Base-by-base conservation (phyloP, 169 alveolate species). In the Cystoisospora suis region DNA sequence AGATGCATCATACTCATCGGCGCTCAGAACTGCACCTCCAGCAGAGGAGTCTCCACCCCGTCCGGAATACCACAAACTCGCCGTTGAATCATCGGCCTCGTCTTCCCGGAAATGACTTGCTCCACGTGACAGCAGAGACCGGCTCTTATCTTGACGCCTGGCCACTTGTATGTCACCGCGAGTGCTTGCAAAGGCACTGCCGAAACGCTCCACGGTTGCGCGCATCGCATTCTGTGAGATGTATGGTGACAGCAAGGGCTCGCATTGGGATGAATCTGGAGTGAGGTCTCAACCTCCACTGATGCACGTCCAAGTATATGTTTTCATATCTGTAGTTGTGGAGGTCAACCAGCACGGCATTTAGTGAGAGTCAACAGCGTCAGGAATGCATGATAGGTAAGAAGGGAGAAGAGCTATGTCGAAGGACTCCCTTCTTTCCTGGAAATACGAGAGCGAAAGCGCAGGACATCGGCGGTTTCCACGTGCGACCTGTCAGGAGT, bases 121-220 rank as follows among this genome's bases (percentile, higher is more conserved):
- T 20, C 75, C 42, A 9, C 61, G 61, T 20, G 20, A 20, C 20
- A 49, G 61, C 61, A 9, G 61, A 49, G n/a, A 20, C 61, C 20
- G 61, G 61, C 61, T 49, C n/a, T 20, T 49, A 20, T 20, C 42
- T 27, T 27, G 75, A n/a, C 20, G 75, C 36, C n/a, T 5, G 29
- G 42, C 29, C 7, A 9, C 65, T 53, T 23, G 29, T 53, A 23
- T 23, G 65, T 53, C 29, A 12, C 29, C 65, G 12, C 65, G 12
- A 23, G 29, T 53, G 65, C 65, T 15, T 12, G 65, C 65, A 53
- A 53, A 23, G 29, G n/a, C 40, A 36, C 44, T 44, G 9, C 77
- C 77, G 85, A 40, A 44, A 20, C 69, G 87, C 87, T 79, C 87
- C 87, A 79, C 69, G 0, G 87, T 79, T 47, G 87, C 87, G 5